Conservation (phyloP, 495 filamentous ascomycete species). For the Beverwykella pulmonaria region DNA sequence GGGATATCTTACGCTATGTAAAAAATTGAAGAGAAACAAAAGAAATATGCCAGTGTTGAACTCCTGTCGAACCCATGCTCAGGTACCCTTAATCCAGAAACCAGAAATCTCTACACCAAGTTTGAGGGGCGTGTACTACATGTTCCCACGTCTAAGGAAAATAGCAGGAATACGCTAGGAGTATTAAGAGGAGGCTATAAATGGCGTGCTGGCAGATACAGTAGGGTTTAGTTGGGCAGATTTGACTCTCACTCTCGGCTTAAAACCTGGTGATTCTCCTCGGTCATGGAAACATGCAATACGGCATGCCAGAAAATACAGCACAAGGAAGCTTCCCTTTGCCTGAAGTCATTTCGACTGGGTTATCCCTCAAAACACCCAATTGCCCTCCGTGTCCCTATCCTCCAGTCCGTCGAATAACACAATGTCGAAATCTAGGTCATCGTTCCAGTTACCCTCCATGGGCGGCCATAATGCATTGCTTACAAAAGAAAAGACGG, state of each 20-base stretch:
- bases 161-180: too few relatives aligned
- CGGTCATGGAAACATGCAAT: too few relatives aligned
- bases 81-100: background rate
- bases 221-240: too few relatives aligned
- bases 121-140: background rate
- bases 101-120: background rate
- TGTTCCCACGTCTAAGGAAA: too few relatives aligned
- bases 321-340: background rate
- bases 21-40: background rate
- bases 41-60: background rate
- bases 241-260: too few relatives aligned
- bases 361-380: constrained; percentile 26
- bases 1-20: constrained; percentile 9
- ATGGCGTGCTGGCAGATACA: too few relatives aligned
- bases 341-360: background rate
- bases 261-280: too few relatives aligned
- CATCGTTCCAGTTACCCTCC: background rate
- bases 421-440: constrained; percentile 32
- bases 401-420: constrained; percentile 33
- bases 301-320: too few relatives aligned
- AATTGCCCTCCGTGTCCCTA: constrained; percentile 32
- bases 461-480: constrained; percentile 27
- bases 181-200: too few relatives aligned
- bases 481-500: constrained; percentile 35
- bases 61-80: background rate